These are phyloP conservation scores for Lichtheimia hyalospora DNA, from an alignment of 371 early-diverging fungal genomes.

Conservation along the genomic window DNA sequence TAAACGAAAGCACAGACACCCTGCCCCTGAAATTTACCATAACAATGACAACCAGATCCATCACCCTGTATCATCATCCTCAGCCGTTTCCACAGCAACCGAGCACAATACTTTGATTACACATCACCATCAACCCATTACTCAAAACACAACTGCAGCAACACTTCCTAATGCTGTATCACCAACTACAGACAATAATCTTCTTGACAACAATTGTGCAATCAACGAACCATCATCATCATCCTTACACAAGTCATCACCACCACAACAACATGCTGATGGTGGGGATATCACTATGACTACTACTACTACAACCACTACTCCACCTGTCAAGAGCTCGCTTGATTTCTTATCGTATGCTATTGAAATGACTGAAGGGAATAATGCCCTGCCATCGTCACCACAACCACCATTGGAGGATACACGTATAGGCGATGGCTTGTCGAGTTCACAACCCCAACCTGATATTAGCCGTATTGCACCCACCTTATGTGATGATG, in stretches of 20 bases:
- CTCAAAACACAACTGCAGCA: not conserved
- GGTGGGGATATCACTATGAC: too few species aligned
- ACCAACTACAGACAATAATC: not conserved
- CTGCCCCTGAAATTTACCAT: not conserved
- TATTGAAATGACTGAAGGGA: slow-evolving; percentile 34
- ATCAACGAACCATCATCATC: too few species aligned
- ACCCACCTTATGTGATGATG: slow-evolving; percentile 25
- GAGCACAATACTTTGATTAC: not conserved
- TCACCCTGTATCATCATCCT: not conserved
- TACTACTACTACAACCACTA: too few species aligned
- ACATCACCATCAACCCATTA: not conserved
- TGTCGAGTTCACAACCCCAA: slow-evolving; percentile 25
- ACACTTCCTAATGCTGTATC: not conserved
- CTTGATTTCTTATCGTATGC: slow-evolving; percentile 39
- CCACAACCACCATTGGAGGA: not conserved
- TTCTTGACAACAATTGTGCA: not conserved
- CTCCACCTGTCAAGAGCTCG: slow-evolving; percentile 16
- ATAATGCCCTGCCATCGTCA: not conserved
- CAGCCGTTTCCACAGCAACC: not conserved
- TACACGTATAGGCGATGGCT: not conserved
- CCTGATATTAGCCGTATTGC: slow-evolving; percentile 23
- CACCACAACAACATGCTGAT: too few species aligned
- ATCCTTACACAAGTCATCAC: too few species aligned
- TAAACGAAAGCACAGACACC: slow-evolving; percentile 8
- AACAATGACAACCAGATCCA: not conserved